These are phyloP conservation scores for Fusarium sp. DNA, from an alignment of 2,329 filamentous ascomycete species.

Conservation along the genomic window DNA sequence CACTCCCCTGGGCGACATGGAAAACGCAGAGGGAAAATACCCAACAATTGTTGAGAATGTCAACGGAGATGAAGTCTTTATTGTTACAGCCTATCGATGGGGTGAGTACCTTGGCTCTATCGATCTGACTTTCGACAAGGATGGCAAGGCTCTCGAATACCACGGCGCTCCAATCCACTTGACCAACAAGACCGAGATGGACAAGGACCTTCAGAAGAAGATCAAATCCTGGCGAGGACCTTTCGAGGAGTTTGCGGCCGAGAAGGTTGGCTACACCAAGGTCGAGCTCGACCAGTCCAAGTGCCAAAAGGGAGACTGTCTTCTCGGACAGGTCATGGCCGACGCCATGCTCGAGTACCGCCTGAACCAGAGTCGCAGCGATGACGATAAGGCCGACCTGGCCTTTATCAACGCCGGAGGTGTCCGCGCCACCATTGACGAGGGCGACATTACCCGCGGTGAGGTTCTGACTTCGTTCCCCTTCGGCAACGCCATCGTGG, in stretches of 20 bases:
- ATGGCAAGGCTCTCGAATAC: conserved; percentile 74
- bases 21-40: conserved; percentile 71
- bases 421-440: conserved; percentile 74
- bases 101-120: conserved; percentile 79
- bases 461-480: conserved; percentile 76
- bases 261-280: conserved; percentile 69
- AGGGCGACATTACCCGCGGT: conserved; percentile 73
- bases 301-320: conserved; percentile 72
- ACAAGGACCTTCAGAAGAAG: conserved; percentile 69
- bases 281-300: conserved; percentile 71
- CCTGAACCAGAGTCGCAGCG: conserved; percentile 59
- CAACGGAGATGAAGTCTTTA: conserved; percentile 76
- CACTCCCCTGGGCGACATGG: conserved; percentile 72
- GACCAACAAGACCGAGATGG: conserved; percentile 72
- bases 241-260: conserved; percentile 71
- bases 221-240: conserved; percentile 72
- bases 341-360: conserved; percentile 75
- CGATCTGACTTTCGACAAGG: conserved; percentile 73
- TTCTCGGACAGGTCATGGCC: conserved; percentile 68
- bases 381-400: conserved; percentile 62
- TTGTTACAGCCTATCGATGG: conserved; percentile 78
- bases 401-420: conserved; percentile 76
- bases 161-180: conserved; percentile 75
- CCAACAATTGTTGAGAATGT: conserved; percentile 74
- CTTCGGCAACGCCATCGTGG: conserved; percentile 75